A percentile compares a stretch with the other conserved stretches of the same genome.
Evolutionary conservation across 352 stramenopile species (phyloP).

Genomic region (Pythium rishiriense): DNA sequence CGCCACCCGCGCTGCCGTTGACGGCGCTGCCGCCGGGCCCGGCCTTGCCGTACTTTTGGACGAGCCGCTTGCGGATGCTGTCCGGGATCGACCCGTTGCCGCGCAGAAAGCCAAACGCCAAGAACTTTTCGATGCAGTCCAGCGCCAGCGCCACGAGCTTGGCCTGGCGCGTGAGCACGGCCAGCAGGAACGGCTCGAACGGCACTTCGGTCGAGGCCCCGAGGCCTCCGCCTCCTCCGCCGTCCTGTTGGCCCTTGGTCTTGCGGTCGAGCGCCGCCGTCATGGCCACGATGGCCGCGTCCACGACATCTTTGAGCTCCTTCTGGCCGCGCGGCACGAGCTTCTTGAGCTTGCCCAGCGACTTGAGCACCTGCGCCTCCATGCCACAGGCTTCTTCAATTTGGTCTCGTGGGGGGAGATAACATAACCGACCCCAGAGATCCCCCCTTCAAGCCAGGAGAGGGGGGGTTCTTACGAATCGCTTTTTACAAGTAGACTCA

Average conservation of each 20-base stretch:
- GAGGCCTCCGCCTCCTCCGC: constrained; percentile 23
- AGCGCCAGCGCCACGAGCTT: constrained; percentile 81
- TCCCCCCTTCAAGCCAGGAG: constrained; percentile 9
- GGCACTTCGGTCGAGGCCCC: constrained; percentile 49
- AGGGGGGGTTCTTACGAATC: constrained; percentile 8
- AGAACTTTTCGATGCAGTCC: constrained; percentile 91
- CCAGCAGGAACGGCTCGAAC: constrained; percentile 74
- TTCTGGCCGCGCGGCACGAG: constrained; percentile 67
- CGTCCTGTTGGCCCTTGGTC: constrained; percentile 21
- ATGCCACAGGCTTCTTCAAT: constrained; percentile 22
- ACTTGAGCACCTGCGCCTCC: constrained; percentile 71
- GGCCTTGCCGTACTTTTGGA: constrained; percentile 49
- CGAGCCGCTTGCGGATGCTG: constrained; percentile 58
- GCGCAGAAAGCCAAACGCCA: constrained; percentile 84
- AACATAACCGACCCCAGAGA: no score
- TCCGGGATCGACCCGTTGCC: constrained; percentile 65
- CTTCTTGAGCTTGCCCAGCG: constrained; percentile 79
- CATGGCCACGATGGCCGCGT: constrained; percentile 50
- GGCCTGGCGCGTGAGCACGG: constrained; percentile 69
- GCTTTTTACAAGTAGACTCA: constrained; percentile 1
- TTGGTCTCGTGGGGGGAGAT: no score
- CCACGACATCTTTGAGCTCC: constrained; percentile 71
- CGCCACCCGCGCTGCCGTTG: constrained; percentile 19
- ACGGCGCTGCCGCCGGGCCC: constrained; percentile 16
- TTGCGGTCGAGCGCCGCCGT: constrained; percentile 37